Evolutionary conservation across 2,329 filamentous ascomycete genomes (phyloP).

Genomic region (Epichloe gansuensis): DNA sequence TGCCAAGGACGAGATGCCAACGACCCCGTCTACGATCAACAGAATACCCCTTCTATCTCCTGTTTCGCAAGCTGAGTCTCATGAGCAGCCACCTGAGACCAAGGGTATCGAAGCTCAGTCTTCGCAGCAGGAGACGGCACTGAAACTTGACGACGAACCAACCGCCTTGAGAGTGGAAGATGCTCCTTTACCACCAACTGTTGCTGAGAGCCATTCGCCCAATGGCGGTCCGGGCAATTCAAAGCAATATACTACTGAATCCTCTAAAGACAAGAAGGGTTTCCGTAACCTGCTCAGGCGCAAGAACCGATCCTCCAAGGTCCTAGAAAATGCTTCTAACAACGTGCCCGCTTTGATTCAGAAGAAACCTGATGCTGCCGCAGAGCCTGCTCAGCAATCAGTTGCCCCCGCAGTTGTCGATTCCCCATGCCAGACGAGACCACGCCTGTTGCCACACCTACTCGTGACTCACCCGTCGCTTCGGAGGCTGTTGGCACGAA

Average conservation of each 20-base stretch:
- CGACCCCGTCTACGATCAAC: constrained; percentile 4
- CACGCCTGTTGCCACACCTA: neutral
- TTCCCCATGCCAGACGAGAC: neutral
- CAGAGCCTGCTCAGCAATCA: constrained; percentile 7
- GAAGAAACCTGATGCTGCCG: constrained; percentile 20
- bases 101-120: neutral
- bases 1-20: constrained; percentile 22
- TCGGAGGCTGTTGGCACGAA: neutral
- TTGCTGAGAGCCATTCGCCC: neutral
- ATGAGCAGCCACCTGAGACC: neutral
- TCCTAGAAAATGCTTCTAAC: constrained; percentile 39
- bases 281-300: constrained; percentile 56
- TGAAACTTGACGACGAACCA: neutral
- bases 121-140: neutral
- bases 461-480: neutral
- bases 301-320: constrained; percentile 47
- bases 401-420: neutral
- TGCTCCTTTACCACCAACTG: neutral
- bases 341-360: constrained; percentile 41
- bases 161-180: constrained; percentile 15
- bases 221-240: constrained; percentile 21
- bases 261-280: constrained; percentile 32
- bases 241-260: constrained; percentile 35
- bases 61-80: neutral
- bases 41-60: neutral